Evolutionary conservation across 192 early-diverging fungal genomes (phyloP).

Genomic region (Borealophlyctis nickersoniae): DNA sequence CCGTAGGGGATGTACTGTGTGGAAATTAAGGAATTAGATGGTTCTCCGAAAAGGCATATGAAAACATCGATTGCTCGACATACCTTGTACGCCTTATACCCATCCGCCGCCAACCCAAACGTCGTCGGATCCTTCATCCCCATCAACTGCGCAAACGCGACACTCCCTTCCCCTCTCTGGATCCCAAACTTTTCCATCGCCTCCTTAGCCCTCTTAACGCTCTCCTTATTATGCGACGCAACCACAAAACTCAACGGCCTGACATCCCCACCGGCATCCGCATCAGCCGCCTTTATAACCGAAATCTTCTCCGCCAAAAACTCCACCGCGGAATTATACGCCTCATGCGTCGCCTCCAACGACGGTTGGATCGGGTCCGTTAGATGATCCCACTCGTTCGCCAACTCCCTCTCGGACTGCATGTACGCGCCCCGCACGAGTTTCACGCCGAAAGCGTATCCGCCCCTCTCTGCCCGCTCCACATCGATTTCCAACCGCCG

Average conservation of each 20-base stretch:
- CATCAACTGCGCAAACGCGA: slow-evolving; percentile 92
- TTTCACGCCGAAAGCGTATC: slow-evolving; percentile 80
- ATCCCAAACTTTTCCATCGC: slow-evolving; percentile 62
- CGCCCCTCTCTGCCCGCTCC: slow-evolving; percentile 62
- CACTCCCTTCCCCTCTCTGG: slow-evolving; percentile 50
- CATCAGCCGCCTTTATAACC: slow-evolving; percentile 6
- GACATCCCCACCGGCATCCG: slow-evolving; percentile 12
- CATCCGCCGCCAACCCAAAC: slow-evolving; percentile 71
- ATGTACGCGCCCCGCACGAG: slow-evolving; percentile 86
- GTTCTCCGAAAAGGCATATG: neutral
- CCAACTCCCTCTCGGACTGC: slow-evolving; percentile 70
- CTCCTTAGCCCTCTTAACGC: slow-evolving; percentile 59
- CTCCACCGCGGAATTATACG: slow-evolving; percentile 76
- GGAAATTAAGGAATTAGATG: neutral
- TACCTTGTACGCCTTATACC: slow-evolving; percentile 77
- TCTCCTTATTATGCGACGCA: slow-evolving; percentile 86
- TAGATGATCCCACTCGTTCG: slow-evolving; percentile 58
- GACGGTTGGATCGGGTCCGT: slow-evolving; percentile 78
- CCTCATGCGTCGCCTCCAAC: slow-evolving; percentile 75
- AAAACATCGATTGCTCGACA: neutral
- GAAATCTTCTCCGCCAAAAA: slow-evolving; percentile 63
- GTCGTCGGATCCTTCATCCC: slow-evolving; percentile 92
- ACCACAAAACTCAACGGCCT: slow-evolving; percentile 73
- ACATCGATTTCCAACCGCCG: slow-evolving; percentile 64
- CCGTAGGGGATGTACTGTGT: slow-evolving; percentile 84